A percentile compares a stretch with the other conserved stretches of the same genome.
phyloP scores from a whole-genome alignment of 208 protist genomes.

The Trypanosoma rangeli region DNA sequence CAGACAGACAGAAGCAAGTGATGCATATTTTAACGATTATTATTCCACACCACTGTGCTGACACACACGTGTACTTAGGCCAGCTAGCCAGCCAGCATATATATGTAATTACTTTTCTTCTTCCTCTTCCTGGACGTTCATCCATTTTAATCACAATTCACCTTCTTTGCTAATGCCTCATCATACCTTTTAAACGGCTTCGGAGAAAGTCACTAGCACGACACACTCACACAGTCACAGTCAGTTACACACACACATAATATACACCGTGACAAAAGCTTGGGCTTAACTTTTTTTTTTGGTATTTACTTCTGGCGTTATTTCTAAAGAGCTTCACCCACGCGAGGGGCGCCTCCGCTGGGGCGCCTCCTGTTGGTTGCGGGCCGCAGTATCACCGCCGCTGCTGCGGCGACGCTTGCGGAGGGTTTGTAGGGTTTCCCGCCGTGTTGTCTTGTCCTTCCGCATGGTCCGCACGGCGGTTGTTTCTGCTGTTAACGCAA shows the following conservation, averaged over 20 bases:
- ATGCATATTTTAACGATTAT: background rate
- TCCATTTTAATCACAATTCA: background rate
- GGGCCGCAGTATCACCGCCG: background rate
- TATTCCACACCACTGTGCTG: no score
- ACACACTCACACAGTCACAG: no score
- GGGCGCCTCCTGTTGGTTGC: conserved; percentile 19
- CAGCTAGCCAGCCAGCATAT: no score
- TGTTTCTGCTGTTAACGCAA: conserved; percentile 13
- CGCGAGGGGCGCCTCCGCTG: background rate
- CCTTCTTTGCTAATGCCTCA: background rate
- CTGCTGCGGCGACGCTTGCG: conserved; percentile 25
- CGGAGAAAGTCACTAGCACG: background rate
- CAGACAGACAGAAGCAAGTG: background rate
- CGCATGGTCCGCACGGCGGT: conserved; percentile 9
- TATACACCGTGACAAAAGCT: background rate
- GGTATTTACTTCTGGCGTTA: conserved; percentile 13
- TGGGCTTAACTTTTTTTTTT: background rate
- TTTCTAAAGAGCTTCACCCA: background rate
- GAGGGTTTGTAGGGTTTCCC: conserved; percentile 16
- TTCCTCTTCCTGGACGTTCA: background rate
- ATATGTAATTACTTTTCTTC: background rate
- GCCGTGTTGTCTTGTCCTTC: conserved; percentile 19
- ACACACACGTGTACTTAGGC: no score
- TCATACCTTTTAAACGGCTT: background rate
- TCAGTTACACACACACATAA: background rate